phyloP scores from a whole-genome alignment of 2,329 filamentous ascomycete species.

The Clonostachys rhizophaga region DNA sequence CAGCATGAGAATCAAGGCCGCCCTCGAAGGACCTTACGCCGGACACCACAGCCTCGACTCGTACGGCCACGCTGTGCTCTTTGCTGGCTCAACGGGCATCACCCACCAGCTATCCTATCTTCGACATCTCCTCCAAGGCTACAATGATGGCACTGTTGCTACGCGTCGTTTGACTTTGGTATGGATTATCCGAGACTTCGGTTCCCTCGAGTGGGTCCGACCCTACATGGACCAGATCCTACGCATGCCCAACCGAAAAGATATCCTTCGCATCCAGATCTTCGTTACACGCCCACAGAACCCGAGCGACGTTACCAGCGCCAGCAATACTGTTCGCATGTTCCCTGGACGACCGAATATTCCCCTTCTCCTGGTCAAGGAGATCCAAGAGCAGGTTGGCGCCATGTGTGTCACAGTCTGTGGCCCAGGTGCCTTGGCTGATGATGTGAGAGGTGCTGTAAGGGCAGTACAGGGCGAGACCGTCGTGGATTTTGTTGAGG shows the following conservation, averaged over 20 bases:
- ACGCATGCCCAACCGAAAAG: slow-evolving; percentile 72
- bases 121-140: slow-evolving; percentile 68
- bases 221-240: slow-evolving; percentile 78
- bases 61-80: slow-evolving; percentile 86
- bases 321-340: slow-evolving; percentile 81
- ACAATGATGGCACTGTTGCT: slow-evolving; percentile 67
- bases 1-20: slow-evolving; percentile 60
- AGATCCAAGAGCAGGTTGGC: slow-evolving; percentile 77
- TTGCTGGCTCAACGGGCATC: slow-evolving; percentile 91
- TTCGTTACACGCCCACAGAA: slow-evolving; percentile 87
- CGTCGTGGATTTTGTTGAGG: slow-evolving; percentile 72
- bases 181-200: slow-evolving; percentile 88
- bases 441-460: slow-evolving; percentile 69
- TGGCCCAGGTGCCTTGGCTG: slow-evolving; percentile 68
- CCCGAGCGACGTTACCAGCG: slow-evolving; percentile 74
- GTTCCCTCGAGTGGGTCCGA: slow-evolving; percentile 89
- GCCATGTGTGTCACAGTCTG: slow-evolving; percentile 86
- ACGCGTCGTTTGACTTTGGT: slow-evolving; percentile 78
- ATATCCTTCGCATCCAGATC: slow-evolving; percentile 79
- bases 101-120: slow-evolving; percentile 92
- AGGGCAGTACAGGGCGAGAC: slow-evolving; percentile 57
- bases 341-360: slow-evolving; percentile 86
- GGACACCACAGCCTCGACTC: slow-evolving; percentile 82
- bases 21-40: slow-evolving; percentile 86
- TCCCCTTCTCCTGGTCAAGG: slow-evolving; percentile 71